Percentiles rank a stretch among this genome's conserved stretches.
phyloP scores from a whole-genome alignment of 108 stramenopile species.

The Fragilaria crotonensis region DNA sequence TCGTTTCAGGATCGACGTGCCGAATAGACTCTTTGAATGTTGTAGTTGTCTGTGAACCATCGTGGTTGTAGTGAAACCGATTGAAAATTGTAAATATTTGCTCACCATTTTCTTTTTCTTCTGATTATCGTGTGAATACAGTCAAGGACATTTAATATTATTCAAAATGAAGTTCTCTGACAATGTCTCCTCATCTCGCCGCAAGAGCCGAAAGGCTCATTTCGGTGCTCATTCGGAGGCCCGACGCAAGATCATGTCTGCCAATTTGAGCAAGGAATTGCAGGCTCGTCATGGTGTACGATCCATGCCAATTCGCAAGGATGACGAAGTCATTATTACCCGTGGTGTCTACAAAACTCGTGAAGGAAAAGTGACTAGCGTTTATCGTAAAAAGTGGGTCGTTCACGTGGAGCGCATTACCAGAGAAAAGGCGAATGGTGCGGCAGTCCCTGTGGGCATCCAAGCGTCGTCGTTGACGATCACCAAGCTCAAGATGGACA shows the following conservation, averaged over 20 bases:
- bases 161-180: constrained; percentile 87
- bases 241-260: constrained; percentile 92
- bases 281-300: constrained; percentile 96
- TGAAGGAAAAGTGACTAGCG: constrained; percentile 96
- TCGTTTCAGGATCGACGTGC: too few species aligned
- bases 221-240: constrained; percentile 91
- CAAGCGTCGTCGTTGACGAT: constrained; percentile 93
- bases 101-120: too few species aligned
- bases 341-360: constrained; percentile 94
- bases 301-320: constrained; percentile 97
- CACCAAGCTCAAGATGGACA: constrained; percentile 99
- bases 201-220: constrained; percentile 99
- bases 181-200: constrained; percentile 85
- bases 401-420: constrained; percentile 96
- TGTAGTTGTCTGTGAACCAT: too few species aligned
- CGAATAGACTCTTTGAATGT: too few species aligned
- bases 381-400: constrained; percentile 97
- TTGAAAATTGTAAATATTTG: too few species aligned
- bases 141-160: too few species aligned
- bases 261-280: constrained; percentile 97
- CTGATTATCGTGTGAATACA: too few species aligned
- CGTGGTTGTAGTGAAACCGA: too few species aligned
- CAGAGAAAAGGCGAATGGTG: constrained; percentile 96
- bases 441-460: constrained; percentile 88
- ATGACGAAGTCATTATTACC: constrained; percentile 96